A percentile compares a stretch with the other conserved stretches of the same genome.
Evolutionary conservation across 352 stramenopile genomes (phyloP).

Genomic region (Thalassiosira hispida): DNA sequence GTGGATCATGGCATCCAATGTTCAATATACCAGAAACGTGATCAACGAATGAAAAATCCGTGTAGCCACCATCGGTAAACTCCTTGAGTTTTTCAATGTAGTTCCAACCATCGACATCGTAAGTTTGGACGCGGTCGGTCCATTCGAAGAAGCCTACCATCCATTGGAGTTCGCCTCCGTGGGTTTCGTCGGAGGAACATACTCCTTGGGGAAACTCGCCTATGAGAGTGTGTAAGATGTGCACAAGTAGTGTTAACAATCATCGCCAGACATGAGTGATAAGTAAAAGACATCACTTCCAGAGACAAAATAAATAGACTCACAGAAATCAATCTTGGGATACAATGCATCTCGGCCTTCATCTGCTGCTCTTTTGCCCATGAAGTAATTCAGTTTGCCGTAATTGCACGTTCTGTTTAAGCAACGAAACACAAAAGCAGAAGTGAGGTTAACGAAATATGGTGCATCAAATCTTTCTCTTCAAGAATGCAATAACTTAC

Average conservation of each 20-base stretch:
- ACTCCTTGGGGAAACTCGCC: constrained; percentile 54
- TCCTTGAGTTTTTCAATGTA: constrained; percentile 59
- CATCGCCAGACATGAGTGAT: too few relatives aligned
- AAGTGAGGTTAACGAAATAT: background rate
- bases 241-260: too few relatives aligned
- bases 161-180: constrained; percentile 61
- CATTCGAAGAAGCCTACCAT: constrained; percentile 65
- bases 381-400: constrained; percentile 61
- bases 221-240: too few relatives aligned
- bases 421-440: constrained; percentile 2
- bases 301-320: background rate
- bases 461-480: background rate
- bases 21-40: constrained; percentile 53
- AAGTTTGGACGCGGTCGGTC: constrained; percentile 57
- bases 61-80: constrained; percentile 59
- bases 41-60: constrained; percentile 62
- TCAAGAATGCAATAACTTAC: background rate
- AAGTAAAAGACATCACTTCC: too few relatives aligned
- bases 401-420: constrained; percentile 52
- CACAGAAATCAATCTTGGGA: constrained; percentile 60
- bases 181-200: constrained; percentile 55
- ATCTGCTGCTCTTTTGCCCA: constrained; percentile 39
- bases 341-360: constrained; percentile 46
- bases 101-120: constrained; percentile 58
- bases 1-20: constrained; percentile 56